Evolutionary conservation across 345 rosid genomes (phyloP), one percentile per base, ranked within the genome.

Genomic region (Anacardium occidentale): DNA sequence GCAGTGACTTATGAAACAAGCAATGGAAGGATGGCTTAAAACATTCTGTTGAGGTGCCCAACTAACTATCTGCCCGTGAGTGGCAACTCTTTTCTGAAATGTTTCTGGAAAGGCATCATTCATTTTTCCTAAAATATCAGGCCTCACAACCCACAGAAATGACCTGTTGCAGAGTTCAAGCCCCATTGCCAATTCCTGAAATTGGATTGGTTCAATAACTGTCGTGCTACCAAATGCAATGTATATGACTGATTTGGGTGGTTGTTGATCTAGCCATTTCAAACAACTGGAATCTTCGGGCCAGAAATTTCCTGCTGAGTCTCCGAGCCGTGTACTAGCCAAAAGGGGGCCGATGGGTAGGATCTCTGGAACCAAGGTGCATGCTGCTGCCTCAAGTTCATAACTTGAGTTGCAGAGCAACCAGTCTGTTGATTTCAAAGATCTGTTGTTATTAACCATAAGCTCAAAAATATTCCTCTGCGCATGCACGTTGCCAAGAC

Each of bases 401-500:
- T 4, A 60, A 32, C 24, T 60, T 58, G 62, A 24, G 62, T 58
- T 26, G 40, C 62, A 58, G 13, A 58, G 62, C 60, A 58, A 40
- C 62, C 40, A 58, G 17, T 58, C 62, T 1, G 62, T 59, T 10
- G 26, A 29, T 59, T 59, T 29, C 42, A 29, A 34, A 59, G 42
- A 59, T 13, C 7, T 26, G 29, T 59, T 59, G 20, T 26, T 59
- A 1, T 26, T 59, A 2, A 59, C 42, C 63, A 59, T 29, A 7
- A 59, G 63, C 29, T 59, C 42, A 59, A 59, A 59, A 59, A 59
- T 6, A 59, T 64, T 64, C 14, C 11, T 64, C 29, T 64, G 68
- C 4, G 68, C 5, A 65, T 24, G 15, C 17, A 13, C 18, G 25
- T 65, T 65, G 11, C 70, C 78, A 53, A 75, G 59, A 73, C 77